Base-by-base conservation (phyloP, 1,284 basidiomycete species). In the Spongispora temasekensis region DNA sequence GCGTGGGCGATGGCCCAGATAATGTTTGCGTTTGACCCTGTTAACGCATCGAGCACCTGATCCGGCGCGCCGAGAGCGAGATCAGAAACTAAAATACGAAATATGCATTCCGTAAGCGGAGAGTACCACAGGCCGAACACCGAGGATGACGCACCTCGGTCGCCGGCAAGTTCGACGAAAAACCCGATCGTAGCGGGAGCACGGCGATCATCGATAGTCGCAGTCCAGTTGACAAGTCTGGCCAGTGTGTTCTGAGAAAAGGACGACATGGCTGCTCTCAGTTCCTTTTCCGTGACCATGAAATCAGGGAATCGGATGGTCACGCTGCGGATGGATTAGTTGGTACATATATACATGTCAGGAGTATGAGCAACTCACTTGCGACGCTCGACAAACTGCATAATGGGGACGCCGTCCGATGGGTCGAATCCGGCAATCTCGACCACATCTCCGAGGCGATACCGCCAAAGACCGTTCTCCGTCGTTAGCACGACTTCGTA, bases 161-260 rank as follows among this genome's bases (percentile, higher is more conserved):
- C 54, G 4, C 13, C 53, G 1, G 46, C 46, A 25, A 68, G 53
- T 46, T 70, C 70, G 21, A 69, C 55, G 34, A 72, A 65, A 32
- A 68, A 66, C 10, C 63, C 63, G 5, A 71, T 54, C 5, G 59
- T 66, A 6, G 28, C 8, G n/a, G 67, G 69, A 1, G 53, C 2
- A 0, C 5, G 5, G 10, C 65, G 65, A n/a, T 64, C 60, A 21
- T 72, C 60, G 8, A 63, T 8, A 3, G 57, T 55, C 9, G 63
- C 4, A 1, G 69, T 71, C 68, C 68, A 72, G n/a, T 71, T 61
- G 7, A 58, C 52, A 51, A 63, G 50, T 4, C 61, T 50, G 7
- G 17, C 46, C 5, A 52, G 53, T 6, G 37, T 37, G 2, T 10
- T 56, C 10, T 44, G 25, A 12, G 23, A 7, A 5, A 53, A 17